Base-by-base conservation (phyloP, 345 rosid species). In the Durio zibethinus region DNA sequence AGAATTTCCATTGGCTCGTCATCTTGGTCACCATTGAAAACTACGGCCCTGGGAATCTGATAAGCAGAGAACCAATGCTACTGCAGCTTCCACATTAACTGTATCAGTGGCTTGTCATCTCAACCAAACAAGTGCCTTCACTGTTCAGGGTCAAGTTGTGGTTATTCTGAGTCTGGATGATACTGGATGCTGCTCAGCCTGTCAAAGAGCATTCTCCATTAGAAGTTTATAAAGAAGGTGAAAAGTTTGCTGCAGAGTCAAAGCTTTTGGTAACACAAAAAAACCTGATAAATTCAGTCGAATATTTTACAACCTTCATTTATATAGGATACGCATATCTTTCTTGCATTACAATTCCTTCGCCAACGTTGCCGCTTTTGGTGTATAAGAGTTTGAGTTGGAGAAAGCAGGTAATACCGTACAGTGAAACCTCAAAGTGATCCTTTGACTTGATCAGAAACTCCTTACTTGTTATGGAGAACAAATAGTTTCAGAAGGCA, bases 1-100 rank as follows among this genome's bases (percentile, higher is more conserved):
- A 21, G 95, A 89, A 78, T 87, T 92, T 70, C 98, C 97, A 8
- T 54, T 91, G 83, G 84, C 80, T 42, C 66, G 43, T 53, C 38
- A 72, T 23, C 67, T 74, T 4, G 77, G 21, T 33, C 77, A 40
- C 53, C 38, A 42, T 23, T 73, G 62, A 72, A 52, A 38, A 73
- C n/a, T 16, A 12, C 8, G 21, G 48, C 50, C 50, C 12, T 12
- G 15, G n/a, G 42, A 54, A 20, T 54, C 27, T 35, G 21, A 73
- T 73, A 10, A 36, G 64, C 35, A 36, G 31, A 38, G 52, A 73
- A 73, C 14, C 52, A 15, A 23, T 3, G 64, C 21, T 21, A 40
- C 23, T 56, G 64, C 64, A 71, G 60, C 76, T 73, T 42, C 65
- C 1, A 1, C 4, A 38, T 36, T 21, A 56, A 21, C 50, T 10